phyloP scores from a whole-genome alignment of 345 rosid genomes.

The Durio zibethinus region DNA sequence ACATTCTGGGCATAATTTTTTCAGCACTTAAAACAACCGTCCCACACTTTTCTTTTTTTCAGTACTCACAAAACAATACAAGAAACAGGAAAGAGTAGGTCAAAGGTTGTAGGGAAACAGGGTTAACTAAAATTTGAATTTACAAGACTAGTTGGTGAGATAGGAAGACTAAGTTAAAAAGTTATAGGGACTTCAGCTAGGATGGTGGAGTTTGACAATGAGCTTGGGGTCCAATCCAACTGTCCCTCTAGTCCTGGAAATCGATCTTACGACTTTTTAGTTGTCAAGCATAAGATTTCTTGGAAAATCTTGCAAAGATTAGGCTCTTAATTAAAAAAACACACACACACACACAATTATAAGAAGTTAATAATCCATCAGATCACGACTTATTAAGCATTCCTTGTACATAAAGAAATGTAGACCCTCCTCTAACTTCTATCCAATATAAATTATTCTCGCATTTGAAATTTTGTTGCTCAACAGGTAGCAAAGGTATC shows the following conservation, averaged over 20 bases:
- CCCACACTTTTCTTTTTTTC: too few species aligned
- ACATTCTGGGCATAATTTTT: background rate
- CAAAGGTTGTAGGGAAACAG: background rate
- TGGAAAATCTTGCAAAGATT: background rate
- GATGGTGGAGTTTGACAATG: background rate
- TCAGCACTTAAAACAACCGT: background rate
- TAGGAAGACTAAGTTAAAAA: background rate
- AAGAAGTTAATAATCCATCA: background rate
- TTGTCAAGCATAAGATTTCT: background rate
- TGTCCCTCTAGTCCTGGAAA: background rate
- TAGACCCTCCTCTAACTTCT: background rate
- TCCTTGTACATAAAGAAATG: constrained; percentile 4
- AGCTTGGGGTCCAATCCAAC: constrained; percentile 11
- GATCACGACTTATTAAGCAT: background rate
- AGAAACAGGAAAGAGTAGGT: background rate
- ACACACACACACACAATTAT: background rate
- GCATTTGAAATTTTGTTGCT: background rate
- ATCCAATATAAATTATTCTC: background rate
- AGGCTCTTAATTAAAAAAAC: background rate
- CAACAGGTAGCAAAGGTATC: background rate
- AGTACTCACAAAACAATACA: background rate
- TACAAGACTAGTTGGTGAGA: constrained; percentile 1
- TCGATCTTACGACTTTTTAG: background rate
- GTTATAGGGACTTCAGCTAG: background rate
- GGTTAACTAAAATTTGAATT: background rate